Conservation (phyloP, 2,329 filamentous ascomycete genomes). For the Trichoderma semiorbis region DNA sequence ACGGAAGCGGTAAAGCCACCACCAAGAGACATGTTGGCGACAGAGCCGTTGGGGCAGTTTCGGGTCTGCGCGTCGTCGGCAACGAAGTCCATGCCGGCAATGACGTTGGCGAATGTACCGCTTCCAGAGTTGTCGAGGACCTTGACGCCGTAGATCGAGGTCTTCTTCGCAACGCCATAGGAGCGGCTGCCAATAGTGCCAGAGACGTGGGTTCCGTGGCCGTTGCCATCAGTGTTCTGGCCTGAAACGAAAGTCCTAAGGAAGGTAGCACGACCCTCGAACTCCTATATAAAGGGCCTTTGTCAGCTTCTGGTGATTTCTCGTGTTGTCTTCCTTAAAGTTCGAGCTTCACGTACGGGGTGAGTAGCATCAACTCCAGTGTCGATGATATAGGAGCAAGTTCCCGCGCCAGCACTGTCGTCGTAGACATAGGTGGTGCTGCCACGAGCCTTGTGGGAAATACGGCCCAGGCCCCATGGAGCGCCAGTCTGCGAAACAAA, state of each 20-base stretch:
- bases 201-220: slow-evolving; percentile 42
- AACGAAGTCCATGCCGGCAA: slow-evolving; percentile 46
- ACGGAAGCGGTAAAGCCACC: slow-evolving; percentile 43
- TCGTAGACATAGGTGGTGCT: slow-evolving; percentile 38
- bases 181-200: slow-evolving; percentile 34
- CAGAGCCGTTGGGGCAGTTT: slow-evolving; percentile 42
- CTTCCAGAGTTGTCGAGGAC: slow-evolving; percentile 38
- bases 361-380: slow-evolving; percentile 41
- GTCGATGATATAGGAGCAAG: slow-evolving; percentile 46
- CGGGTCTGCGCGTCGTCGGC: slow-evolving; percentile 35
- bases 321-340: background rate
- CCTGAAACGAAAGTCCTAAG: slow-evolving; percentile 29
- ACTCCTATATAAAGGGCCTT: slow-evolving; percentile 24
- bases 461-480: slow-evolving; percentile 31
- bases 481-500: slow-evolving; percentile 22
- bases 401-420: slow-evolving; percentile 37
- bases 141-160: slow-evolving; percentile 43
- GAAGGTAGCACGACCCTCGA: slow-evolving; percentile 34
- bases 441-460: slow-evolving; percentile 34
- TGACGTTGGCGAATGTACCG: slow-evolving; percentile 39
- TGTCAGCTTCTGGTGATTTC: background rate
- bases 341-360: slow-evolving; percentile 29
- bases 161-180: slow-evolving; percentile 42
- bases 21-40: slow-evolving; percentile 57
- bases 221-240: slow-evolving; percentile 31